Base-by-base conservation (phyloP, 257 asterid genomes). In the Vinca minor region DNA sequence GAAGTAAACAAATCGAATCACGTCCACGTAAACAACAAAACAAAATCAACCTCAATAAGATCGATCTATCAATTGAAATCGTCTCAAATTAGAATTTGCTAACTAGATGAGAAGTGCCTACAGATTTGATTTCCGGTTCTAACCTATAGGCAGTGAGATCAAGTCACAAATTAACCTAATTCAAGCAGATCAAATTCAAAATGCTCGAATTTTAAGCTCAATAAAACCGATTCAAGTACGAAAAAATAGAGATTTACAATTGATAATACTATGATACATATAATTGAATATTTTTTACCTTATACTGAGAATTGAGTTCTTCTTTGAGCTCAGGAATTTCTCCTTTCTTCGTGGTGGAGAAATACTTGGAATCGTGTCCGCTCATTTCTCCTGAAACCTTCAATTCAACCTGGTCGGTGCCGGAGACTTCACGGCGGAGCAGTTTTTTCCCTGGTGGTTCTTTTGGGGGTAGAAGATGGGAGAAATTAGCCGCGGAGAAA, bases 241-340 rank as follows among this genome's bases (percentile, higher is more conserved):
- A 10, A 46, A 15, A 11, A 13, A 36, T 15, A 26, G 12, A 69
- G 44, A 62, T 17, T 17, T 21, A 23, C 12, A n/a, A n/a, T n/a
- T n/a, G n/a, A n/a, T 20, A 50, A 71, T 21, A 5, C 10, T 47
- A 36, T 31, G 8, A 61, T 20, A 18, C 5, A 11, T 34, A 23
- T 39, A 26, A 32, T 54, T 18, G 29, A 93, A 11, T 34, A 23
- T 39, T 25, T 29, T 54, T 18, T 25, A 93, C 97, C 95, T 93
- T 93, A 82, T 93, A 93, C 96, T 89, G 99, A 58, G 99, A 93
- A 87, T 93, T 90, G 64, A 87, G 97, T 53, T 93, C 99, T 69
- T 93, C 99, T 69, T 93, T 93, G 83, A 93, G 99, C 84, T 93
- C 99, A 26, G 99, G 99, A 65, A 93, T 93, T 83, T 93, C 99